phyloP scores from a whole-genome alignment of 164 flowering plant species.

The Malania oleifera region DNA sequence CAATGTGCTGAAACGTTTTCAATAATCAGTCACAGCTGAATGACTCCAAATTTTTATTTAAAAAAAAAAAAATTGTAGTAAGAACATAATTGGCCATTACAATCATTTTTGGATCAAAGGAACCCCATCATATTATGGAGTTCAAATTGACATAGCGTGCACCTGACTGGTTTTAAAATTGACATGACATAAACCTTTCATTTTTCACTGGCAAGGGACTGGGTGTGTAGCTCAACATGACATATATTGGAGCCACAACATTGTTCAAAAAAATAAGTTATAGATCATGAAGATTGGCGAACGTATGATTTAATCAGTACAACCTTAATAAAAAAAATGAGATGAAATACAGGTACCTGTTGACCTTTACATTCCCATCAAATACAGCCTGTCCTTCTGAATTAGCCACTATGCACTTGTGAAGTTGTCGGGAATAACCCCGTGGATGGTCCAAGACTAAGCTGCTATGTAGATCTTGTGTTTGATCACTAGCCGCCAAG shows the following conservation, averaged over 20 bases:
- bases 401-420: slow-evolving; percentile 89
- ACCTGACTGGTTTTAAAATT: background rate
- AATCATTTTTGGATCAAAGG: background rate
- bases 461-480: slow-evolving; percentile 85
- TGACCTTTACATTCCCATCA: slow-evolving; percentile 84
- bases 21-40: background rate
- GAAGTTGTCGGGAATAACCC: slow-evolving; percentile 71
- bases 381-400: slow-evolving; percentile 78
- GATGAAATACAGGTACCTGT: slow-evolving; percentile 47
- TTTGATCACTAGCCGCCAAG: slow-evolving; percentile 52
- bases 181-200: background rate
- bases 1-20: background rate
- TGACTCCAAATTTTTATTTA: too few species aligned
- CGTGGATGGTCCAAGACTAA: slow-evolving; percentile 82
- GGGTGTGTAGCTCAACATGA: too few species aligned
- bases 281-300: background rate
- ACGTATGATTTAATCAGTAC: background rate
- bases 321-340: background rate
- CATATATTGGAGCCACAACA: too few species aligned
- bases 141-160: background rate
- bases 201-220: background rate
- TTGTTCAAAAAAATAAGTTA: background rate
- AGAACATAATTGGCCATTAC: too few species aligned
- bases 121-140: background rate
- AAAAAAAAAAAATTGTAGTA: too few species aligned